phyloP scores from a whole-genome alignment of 371 early-diverging fungal species.

The Syncephalastrum sp. region DNA sequence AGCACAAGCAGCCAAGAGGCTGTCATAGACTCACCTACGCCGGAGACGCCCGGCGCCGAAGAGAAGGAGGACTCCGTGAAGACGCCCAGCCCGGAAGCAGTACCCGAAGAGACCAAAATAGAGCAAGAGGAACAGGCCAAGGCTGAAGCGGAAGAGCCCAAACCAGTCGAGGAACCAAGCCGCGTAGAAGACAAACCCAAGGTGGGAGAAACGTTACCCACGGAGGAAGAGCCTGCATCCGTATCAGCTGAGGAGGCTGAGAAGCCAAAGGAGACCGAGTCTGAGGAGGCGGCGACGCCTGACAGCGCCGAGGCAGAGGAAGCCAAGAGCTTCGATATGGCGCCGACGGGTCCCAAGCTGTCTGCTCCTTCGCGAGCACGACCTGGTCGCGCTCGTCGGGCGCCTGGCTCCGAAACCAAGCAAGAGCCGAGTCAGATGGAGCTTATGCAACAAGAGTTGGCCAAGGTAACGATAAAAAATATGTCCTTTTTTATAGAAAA shows the following conservation, averaged over 20 bases:
- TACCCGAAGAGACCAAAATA: constrained; percentile 1
- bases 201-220: constrained; percentile 7
- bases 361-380: constrained; percentile 31
- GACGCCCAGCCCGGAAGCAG: constrained; percentile 1
- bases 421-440: constrained; percentile 47
- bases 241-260: constrained; percentile 4
- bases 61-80: constrained; percentile 6
- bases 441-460: constrained; percentile 37
- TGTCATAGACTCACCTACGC: neutral
- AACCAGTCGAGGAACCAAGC: constrained; percentile 6
- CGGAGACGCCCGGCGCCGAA: neutral
- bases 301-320: constrained; percentile 2
- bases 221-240: constrained; percentile 7
- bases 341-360: constrained; percentile 47
- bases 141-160: constrained; percentile 1
- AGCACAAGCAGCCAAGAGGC: neutral
- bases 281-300: constrained; percentile 1
- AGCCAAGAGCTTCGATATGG: constrained; percentile 20
- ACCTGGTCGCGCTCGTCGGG: constrained; percentile 29
- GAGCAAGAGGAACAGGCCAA: constrained; percentile 13
- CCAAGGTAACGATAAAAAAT: constrained; percentile 27
- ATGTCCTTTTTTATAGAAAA: no score
- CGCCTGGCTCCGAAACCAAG: constrained; percentile 16
- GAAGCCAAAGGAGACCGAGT: constrained; percentile 8
- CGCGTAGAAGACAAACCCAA: constrained; percentile 6